Conservation (phyloP, 805 yeast genomes). For the Teunomyces pallodes region DNA sequence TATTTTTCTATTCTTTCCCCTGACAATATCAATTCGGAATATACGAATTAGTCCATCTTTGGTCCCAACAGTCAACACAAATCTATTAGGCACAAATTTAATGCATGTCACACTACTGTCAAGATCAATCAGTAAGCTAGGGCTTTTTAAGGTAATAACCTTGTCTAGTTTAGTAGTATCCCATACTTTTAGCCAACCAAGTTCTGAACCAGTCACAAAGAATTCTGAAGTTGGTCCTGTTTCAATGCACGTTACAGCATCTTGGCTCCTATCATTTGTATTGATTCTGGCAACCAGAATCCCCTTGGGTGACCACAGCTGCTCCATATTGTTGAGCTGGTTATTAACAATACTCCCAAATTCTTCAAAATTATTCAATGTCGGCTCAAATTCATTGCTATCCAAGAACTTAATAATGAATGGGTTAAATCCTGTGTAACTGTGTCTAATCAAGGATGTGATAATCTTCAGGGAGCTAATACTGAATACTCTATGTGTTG, state of each 20-base stretch:
- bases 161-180: conserved; percentile 63
- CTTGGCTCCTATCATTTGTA: conserved; percentile 32
- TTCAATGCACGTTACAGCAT: conserved; percentile 51
- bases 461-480: conserved; percentile 29
- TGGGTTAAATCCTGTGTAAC: conserved; percentile 68
- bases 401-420: conserved; percentile 57
- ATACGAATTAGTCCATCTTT: conserved; percentile 45
- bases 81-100: conserved; percentile 50
- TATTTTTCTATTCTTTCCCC: conserved; percentile 34
- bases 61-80: conserved; percentile 58
- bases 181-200: conserved; percentile 77
- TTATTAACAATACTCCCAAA: conserved; percentile 48
- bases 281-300: conserved; percentile 57
- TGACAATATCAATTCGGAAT: conserved; percentile 29
- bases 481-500: conserved; percentile 21
- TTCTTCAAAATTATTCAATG: conserved; percentile 59
- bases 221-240: conserved; percentile 61
- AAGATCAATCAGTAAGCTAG: conserved; percentile 47
- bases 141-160: conserved; percentile 49
- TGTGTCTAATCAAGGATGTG: conserved; percentile 43
- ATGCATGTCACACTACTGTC: conserved; percentile 50
- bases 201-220: conserved; percentile 75
- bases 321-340: not conserved
- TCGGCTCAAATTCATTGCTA: conserved; percentile 53
- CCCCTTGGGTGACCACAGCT: conserved; percentile 39